Evolutionary conservation across 129 eudicot genomes (phyloP).

Genomic region (Smallanthus sonchifolius): DNA sequence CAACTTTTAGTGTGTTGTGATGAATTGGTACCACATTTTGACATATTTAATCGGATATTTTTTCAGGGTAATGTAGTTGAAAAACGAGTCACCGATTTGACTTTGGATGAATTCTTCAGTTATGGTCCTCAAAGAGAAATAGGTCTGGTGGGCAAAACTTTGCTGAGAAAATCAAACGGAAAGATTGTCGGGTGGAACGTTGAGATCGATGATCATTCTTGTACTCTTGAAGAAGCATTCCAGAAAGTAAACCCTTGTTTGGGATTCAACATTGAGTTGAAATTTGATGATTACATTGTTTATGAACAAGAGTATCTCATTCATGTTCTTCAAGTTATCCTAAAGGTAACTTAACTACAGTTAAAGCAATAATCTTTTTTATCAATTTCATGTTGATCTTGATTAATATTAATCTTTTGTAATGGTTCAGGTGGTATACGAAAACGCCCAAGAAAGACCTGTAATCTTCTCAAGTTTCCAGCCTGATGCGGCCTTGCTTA

Average conservation of each 20-base stretch:
- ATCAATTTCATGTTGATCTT: neutral
- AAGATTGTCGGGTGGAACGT: slow-evolving; percentile 63
- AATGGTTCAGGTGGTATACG: slow-evolving; percentile 49
- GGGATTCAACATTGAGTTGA: slow-evolving; percentile 90
- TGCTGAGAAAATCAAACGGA: slow-evolving; percentile 66
- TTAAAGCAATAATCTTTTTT: neutral
- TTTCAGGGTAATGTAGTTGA: slow-evolving; percentile 65
- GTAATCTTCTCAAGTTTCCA: slow-evolving; percentile 74
- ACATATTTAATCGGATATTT: neutral
- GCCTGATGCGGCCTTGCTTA: slow-evolving; percentile 73
- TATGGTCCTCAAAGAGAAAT: slow-evolving; percentile 72
- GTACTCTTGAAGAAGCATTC: slow-evolving; percentile 79
- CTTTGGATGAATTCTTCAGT: slow-evolving; percentile 52
- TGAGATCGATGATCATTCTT: slow-evolving; percentile 53
- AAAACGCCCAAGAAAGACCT: slow-evolving; percentile 60
- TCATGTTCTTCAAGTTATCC: slow-evolving; percentile 51
- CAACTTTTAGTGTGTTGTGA: too few relatives aligned
- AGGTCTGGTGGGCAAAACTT: slow-evolving; percentile 53
- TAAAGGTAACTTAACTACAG: slow-evolving; percentile 34
- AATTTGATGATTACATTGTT: slow-evolving; percentile 71
- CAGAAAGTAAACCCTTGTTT: slow-evolving; percentile 59
- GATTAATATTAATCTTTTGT: neutral
- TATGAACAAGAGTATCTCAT: slow-evolving; percentile 50
- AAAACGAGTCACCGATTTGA: slow-evolving; percentile 69
- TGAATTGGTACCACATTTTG: neutral